phyloP scores from a whole-genome alignment of 305 asterid species.

The Fraxinus angustifolia region DNA sequence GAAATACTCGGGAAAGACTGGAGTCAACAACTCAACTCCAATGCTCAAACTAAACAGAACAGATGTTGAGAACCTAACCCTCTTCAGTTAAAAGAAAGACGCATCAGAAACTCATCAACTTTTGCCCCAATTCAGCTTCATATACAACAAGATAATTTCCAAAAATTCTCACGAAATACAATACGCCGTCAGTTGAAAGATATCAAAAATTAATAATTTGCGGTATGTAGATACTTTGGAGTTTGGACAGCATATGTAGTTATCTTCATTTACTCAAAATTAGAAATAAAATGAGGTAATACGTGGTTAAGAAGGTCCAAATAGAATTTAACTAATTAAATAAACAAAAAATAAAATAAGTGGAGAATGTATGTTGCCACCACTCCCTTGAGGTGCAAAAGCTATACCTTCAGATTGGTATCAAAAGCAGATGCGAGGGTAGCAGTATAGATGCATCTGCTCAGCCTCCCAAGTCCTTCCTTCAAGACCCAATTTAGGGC shows the following conservation, averaged over 20 bases:
- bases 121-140: neutral
- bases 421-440: slow-evolving; percentile 89
- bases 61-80: slow-evolving; percentile 90
- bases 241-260: neutral
- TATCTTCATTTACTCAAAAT: neutral
- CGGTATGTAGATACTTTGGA: neutral
- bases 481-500: slow-evolving; percentile 95
- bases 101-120: slow-evolving; percentile 8
- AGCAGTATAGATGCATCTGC: slow-evolving; percentile 94
- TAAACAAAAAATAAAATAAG: neutral
- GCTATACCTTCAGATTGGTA: slow-evolving; percentile 81
- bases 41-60: slow-evolving; percentile 86
- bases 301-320: neutral
- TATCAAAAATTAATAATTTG: neutral
- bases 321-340: slow-evolving; percentile 1
- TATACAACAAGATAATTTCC: slow-evolving; percentile 9
- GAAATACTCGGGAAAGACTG: slow-evolving; percentile 71
- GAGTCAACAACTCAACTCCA: slow-evolving; percentile 90
- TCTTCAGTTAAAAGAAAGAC: slow-evolving; percentile 46
- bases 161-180: neutral
- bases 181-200: neutral
- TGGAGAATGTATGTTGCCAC: neutral
- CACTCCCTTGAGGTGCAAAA: slow-evolving; percentile 10
- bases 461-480: slow-evolving; percentile 89
- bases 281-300: neutral